Percentiles rank a stretch among this genome's conserved stretches.
These are phyloP conservation scores for Pythium coloratum DNA, from an alignment of 352 stramenopile species.

Conservation along the genomic window DNA sequence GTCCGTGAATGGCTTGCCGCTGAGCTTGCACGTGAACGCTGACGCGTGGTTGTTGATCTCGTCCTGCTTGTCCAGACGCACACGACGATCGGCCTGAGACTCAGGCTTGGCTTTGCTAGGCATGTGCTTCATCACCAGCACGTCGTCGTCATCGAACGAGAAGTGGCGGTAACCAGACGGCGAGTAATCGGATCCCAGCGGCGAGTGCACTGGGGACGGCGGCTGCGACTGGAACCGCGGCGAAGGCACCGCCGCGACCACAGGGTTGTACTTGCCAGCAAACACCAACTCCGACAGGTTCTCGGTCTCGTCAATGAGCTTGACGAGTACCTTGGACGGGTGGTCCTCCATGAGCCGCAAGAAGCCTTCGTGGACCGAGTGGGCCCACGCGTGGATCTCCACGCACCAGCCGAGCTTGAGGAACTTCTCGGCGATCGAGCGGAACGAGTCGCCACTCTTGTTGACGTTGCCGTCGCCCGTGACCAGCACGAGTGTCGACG, in stretches of 20 bases:
- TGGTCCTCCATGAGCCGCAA: constrained; percentile 17
- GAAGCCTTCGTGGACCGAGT: constrained; percentile 19
- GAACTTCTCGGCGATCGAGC: constrained; percentile 12
- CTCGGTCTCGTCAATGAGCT: constrained; percentile 17
- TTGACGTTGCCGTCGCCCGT: constrained; percentile 18
- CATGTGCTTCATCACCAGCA: too few species aligned
- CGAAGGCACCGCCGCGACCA: constrained; percentile 11
- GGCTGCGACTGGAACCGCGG: constrained; percentile 19
- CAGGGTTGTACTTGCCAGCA: constrained; percentile 20
- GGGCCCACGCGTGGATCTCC: constrained; percentile 19
- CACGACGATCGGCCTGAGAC: too few species aligned
- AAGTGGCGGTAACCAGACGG: too few species aligned
- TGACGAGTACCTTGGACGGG: constrained; percentile 5
- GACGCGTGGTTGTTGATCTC: too few species aligned
- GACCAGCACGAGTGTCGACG: constrained; percentile 11
- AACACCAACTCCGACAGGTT: constrained; percentile 16
- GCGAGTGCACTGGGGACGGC: constrained; percentile 11
- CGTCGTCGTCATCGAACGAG: too few species aligned
- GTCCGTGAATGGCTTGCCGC: too few species aligned
- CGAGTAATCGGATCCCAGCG: background rate
- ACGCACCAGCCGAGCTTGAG: constrained; percentile 15
- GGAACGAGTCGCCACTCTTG: constrained; percentile 11
- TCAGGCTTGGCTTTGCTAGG: too few species aligned
- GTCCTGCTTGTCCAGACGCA: too few species aligned
- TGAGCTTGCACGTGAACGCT: too few species aligned